Percentiles rank a stretch among this genome's conserved stretches.
Conservation (phyloP, 768 basidiomycete genomes). For the Suillus americanus region DNA sequence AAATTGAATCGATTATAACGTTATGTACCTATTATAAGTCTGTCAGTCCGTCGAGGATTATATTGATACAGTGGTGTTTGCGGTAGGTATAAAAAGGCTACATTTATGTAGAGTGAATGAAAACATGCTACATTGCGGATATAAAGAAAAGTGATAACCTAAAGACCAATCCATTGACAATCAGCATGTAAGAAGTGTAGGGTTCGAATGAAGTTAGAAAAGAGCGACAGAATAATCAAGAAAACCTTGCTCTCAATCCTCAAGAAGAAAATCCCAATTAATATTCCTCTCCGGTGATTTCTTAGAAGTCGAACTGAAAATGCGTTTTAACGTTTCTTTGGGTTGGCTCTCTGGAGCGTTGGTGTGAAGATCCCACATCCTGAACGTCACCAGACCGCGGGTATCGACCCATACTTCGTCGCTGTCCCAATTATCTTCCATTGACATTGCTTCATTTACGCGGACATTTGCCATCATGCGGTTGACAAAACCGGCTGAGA, state of each 20-base stretch:
- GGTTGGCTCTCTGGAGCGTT: conserved; percentile 61
- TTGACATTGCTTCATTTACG: conserved; percentile 40
- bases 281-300: conserved; percentile 54
- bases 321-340: conserved; percentile 62
- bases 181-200: background rate
- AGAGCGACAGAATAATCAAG: conserved; percentile 4
- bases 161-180: background rate
- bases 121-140: conserved; percentile 9
- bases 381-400: conserved; percentile 61
- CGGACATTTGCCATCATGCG: conserved; percentile 56
- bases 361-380: conserved; percentile 78
- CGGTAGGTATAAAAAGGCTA: conserved; percentile 7
- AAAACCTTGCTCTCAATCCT: conserved; percentile 43
- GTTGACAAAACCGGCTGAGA: conserved; percentile 75
- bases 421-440: conserved; percentile 35
- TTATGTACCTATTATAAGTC: background rate
- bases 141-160: background rate
- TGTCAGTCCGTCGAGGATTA: background rate
- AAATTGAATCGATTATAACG: background rate
- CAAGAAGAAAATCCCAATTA: conserved; percentile 80
- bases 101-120: conserved; percentile 10
- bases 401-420: conserved; percentile 68
- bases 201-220: conserved; percentile 4
- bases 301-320: conserved; percentile 55
- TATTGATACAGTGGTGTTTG: conserved; percentile 5